Evolutionary conservation across 225 moss, liverwort and hornwort species (phyloP).

Genomic region (Asterella californica): DNA sequence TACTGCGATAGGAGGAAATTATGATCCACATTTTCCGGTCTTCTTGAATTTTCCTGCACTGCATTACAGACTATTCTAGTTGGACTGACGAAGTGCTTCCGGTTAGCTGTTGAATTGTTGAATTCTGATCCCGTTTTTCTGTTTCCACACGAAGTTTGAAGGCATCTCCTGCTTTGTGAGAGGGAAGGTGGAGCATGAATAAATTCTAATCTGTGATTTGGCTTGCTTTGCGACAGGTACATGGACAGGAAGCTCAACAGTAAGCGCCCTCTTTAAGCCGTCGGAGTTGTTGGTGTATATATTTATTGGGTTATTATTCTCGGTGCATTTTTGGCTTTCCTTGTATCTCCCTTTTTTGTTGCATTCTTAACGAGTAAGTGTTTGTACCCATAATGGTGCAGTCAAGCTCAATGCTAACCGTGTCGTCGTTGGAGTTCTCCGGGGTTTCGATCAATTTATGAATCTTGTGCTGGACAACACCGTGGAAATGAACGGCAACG

Average conservation of each 20-base stretch:
- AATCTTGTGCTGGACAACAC: slow-evolving; percentile 98
- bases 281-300: neutral
- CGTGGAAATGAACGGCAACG: slow-evolving; percentile 85
- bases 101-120: neutral
- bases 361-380: neutral
- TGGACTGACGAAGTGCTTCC: too few species aligned
- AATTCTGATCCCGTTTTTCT: too few species aligned
- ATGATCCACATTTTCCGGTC: neutral
- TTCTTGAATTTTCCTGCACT: neutral
- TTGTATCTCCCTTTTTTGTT: neutral
- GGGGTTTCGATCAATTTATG: slow-evolving; percentile 99
- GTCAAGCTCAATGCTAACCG: slow-evolving; percentile 97
- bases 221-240: slow-evolving; percentile 45
- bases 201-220: neutral
- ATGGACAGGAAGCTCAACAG: slow-evolving; percentile 98
- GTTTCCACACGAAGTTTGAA: neutral
- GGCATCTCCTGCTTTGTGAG: neutral
- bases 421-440: slow-evolving; percentile 82
- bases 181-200: neutral
- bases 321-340: neutral
- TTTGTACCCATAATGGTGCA: slow-evolving; percentile 25
- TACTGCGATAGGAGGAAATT: neutral
- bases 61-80: too few species aligned
- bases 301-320: neutral
- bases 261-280: slow-evolving; percentile 34